phyloP scores from a whole-genome alignment of 768 basidiomycete species.

The Clitopilus passeckerianus region DNA sequence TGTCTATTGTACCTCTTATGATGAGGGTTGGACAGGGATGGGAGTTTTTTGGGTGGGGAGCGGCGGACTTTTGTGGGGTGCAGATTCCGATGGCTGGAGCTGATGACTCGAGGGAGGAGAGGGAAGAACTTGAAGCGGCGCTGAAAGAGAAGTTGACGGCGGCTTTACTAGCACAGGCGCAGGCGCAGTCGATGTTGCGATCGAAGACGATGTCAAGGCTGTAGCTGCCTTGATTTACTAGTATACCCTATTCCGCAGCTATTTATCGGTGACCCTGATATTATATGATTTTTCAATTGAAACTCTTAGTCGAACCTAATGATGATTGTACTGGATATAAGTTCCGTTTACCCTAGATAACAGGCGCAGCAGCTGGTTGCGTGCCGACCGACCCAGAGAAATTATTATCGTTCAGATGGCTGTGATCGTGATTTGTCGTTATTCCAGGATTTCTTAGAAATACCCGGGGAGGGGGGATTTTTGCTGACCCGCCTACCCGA shows the following conservation, averaged over 20 bases:
- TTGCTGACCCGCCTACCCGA: too few relatives aligned
- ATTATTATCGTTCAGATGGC: too few relatives aligned
- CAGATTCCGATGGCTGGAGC: background rate
- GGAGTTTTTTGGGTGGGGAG: background rate
- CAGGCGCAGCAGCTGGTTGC: too few relatives aligned
- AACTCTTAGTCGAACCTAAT: too few relatives aligned
- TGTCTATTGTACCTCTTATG: background rate
- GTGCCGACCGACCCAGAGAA: too few relatives aligned
- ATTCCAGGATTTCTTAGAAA: too few relatives aligned
- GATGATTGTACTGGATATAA: too few relatives aligned
- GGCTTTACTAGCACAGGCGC: background rate
- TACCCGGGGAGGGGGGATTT: too few relatives aligned
- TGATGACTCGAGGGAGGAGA: background rate
- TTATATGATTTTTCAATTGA: too few relatives aligned
- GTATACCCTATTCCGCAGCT: background rate
- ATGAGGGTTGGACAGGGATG: background rate
- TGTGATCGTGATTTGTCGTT: too few relatives aligned
- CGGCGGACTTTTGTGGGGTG: background rate
- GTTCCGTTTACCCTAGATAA: too few relatives aligned
- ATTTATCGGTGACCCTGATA: background rate
- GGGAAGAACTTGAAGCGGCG: too few relatives aligned
- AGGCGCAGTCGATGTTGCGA: background rate
- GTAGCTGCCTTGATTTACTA: background rate
- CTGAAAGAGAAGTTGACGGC: background rate
- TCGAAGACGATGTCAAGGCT: background rate